Conservation (phyloP, 2,329 filamentous ascomycete genomes). For the Cryphonectria nitschkei region DNA sequence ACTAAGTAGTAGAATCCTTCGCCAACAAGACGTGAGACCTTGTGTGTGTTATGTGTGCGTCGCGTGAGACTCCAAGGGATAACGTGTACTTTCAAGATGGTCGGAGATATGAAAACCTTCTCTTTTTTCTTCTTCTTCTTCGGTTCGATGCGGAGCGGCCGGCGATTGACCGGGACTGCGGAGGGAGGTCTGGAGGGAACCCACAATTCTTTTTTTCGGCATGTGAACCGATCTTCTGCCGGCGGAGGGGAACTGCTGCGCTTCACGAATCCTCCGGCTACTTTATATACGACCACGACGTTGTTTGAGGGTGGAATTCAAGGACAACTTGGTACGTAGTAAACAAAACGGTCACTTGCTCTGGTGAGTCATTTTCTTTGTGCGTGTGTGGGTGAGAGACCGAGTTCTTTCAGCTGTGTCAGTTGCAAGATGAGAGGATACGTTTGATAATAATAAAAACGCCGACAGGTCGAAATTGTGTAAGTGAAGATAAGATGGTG, state of each 20-base stretch:
- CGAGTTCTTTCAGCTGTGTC: not conserved
- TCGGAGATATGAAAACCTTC: not conserved
- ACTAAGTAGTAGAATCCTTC: no score
- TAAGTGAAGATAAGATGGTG: no score
- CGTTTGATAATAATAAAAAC: not conserved
- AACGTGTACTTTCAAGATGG: not conserved
- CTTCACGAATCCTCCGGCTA: not conserved
- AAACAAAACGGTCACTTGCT: not conserved
- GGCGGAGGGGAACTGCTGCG: not conserved
- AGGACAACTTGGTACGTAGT: not conserved
- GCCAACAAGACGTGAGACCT: not conserved
- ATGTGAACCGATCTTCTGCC: slow-evolving; percentile 1
- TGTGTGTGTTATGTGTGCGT: not conserved
- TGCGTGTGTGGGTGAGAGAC: not conserved
- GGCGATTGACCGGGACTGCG: not conserved
- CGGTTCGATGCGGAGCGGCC: not conserved
- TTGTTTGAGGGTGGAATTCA: not conserved
- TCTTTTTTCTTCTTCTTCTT: not conserved
- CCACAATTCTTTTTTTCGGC: not conserved
- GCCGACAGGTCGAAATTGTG: not conserved
- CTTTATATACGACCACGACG: not conserved
- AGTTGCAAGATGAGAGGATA: no score
- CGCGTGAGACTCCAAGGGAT: not conserved
- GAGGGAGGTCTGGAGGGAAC: not conserved
- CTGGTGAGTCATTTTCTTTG: not conserved